A percentile compares a stretch with the other conserved stretches of the same genome.
These are phyloP conservation scores for Giardia muris DNA, from an alignment of 208 protist genomes.

Conservation along the genomic window DNA sequence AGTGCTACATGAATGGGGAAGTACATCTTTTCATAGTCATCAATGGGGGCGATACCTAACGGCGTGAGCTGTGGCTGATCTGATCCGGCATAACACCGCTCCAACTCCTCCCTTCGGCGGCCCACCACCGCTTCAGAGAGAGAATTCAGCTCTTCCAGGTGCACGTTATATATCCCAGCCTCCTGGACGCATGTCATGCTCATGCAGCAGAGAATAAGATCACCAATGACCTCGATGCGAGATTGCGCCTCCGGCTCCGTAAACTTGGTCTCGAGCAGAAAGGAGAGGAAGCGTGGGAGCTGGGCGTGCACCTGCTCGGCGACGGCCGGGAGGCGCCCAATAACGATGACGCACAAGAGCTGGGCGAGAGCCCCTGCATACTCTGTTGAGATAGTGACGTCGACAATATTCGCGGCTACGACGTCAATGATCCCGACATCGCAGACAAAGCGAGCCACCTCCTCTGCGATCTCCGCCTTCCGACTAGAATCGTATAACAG, in stretches of 20 bases:
- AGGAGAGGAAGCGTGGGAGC: neutral
- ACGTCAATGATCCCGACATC: neutral
- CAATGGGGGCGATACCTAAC: neutral
- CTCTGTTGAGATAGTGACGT: neutral
- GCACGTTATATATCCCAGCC: neutral
- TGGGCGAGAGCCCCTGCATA: neutral
- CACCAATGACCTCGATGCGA: neutral
- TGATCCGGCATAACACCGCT: neutral
- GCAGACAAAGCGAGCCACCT: neutral
- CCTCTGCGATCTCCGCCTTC: neutral
- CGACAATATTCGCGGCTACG: neutral
- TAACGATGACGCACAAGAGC: neutral
- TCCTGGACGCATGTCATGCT: neutral
- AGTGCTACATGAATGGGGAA: neutral
- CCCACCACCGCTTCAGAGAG: neutral
- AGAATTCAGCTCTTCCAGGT: neutral
- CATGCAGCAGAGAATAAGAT: neutral
- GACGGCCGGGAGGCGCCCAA: neutral
- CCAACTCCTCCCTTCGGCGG: neutral
- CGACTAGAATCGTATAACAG: neutral
- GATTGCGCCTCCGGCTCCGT: neutral
- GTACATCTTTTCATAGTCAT: conserved; percentile 9
- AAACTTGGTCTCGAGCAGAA: neutral
- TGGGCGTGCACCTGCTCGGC: neutral
- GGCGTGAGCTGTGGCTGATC: neutral